These are phyloP conservation scores for Coemansia sp. DNA, from an alignment of 192 early-diverging fungal genomes.

Conservation along the genomic window DNA sequence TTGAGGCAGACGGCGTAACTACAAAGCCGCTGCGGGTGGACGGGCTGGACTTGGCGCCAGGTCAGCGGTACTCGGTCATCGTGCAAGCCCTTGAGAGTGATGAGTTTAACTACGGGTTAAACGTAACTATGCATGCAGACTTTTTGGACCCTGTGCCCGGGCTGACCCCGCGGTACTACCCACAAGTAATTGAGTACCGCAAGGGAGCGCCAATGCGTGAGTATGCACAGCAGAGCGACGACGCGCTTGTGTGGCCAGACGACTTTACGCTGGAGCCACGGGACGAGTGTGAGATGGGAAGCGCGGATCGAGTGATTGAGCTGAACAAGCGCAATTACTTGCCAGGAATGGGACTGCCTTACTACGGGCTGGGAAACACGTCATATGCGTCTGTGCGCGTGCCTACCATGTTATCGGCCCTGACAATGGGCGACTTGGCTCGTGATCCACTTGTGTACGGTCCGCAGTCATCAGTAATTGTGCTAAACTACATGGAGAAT, in stretches of 20 bases:
- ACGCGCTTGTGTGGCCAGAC: conserved; percentile 12
- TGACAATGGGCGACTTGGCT: conserved; percentile 24
- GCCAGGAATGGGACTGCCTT: not conserved
- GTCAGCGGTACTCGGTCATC: conserved; percentile 76
- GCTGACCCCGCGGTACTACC: conserved; percentile 53
- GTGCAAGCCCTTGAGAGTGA: conserved; percentile 62
- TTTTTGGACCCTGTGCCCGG: conserved; percentile 65
- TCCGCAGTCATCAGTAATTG: conserved; percentile 57
- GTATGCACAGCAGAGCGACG: not conserved
- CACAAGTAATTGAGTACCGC: conserved; percentile 57
- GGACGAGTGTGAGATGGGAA: conserved; percentile 53
- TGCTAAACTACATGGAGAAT: conserved; percentile 58
- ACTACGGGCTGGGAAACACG: not conserved
- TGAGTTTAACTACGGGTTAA: conserved; percentile 58
- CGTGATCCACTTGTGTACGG: conserved; percentile 60
- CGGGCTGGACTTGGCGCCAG: conserved; percentile 60
- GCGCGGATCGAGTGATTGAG: conserved; percentile 32
- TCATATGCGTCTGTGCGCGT: conserved; percentile 25
- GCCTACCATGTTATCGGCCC: conserved; percentile 17
- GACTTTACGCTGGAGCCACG: conserved; percentile 9
- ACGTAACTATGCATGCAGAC: conserved; percentile 4
- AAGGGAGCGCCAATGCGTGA: conserved; percentile 13
- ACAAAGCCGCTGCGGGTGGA: conserved; percentile 52
- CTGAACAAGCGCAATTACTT: not conserved
- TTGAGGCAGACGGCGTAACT: conserved; percentile 73